A percentile compares a stretch with the other conserved stretches of the same genome.
phyloP scores from a whole-genome alignment of 1,284 basidiomycete species.

The Porphyrellus sp. region DNA sequence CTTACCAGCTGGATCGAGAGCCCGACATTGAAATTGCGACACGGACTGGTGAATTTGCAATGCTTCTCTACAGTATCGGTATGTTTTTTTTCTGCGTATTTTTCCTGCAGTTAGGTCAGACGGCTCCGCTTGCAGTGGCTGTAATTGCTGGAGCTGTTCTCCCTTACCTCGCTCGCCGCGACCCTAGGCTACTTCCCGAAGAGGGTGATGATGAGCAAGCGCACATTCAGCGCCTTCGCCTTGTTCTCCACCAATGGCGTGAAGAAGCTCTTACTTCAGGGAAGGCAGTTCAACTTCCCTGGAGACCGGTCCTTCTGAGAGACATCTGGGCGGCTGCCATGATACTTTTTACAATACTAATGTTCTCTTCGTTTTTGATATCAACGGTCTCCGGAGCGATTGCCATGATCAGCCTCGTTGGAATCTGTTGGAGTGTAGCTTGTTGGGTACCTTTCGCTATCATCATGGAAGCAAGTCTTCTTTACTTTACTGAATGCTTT shows the following conservation, averaged over 20 bases:
- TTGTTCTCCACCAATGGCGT: conserved; percentile 77
- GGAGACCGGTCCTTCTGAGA: conserved; percentile 84
- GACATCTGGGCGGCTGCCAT: conserved; percentile 91
- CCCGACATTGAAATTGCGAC: conserved; percentile 82
- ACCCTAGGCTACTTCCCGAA: conserved; percentile 70
- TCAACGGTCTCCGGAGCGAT: conserved; percentile 72
- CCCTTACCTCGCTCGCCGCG: conserved; percentile 78
- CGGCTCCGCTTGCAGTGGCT: conserved; percentile 57
- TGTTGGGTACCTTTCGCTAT: conserved; percentile 92
- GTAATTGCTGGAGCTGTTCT: conserved; percentile 80
- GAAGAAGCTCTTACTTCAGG: conserved; percentile 75
- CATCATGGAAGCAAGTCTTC: conserved; percentile 78
- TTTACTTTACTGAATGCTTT: background rate
- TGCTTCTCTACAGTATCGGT: conserved; percentile 90
- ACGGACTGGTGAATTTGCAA: conserved; percentile 82
- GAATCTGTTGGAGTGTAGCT: conserved; percentile 92
- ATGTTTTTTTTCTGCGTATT: conserved; percentile 20
- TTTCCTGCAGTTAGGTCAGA: conserved; percentile 3
- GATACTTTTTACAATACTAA: conserved; percentile 73
- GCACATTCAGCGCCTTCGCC: conserved; percentile 64
- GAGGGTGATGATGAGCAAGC: conserved; percentile 70
- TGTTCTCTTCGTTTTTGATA: conserved; percentile 83
- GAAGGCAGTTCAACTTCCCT: conserved; percentile 69
- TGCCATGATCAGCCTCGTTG: conserved; percentile 76
- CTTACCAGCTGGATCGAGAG: conserved; percentile 65